These are phyloP conservation scores for Russula olivacea DNA, from an alignment of 768 basidiomycete species.

Conservation along the genomic window DNA sequence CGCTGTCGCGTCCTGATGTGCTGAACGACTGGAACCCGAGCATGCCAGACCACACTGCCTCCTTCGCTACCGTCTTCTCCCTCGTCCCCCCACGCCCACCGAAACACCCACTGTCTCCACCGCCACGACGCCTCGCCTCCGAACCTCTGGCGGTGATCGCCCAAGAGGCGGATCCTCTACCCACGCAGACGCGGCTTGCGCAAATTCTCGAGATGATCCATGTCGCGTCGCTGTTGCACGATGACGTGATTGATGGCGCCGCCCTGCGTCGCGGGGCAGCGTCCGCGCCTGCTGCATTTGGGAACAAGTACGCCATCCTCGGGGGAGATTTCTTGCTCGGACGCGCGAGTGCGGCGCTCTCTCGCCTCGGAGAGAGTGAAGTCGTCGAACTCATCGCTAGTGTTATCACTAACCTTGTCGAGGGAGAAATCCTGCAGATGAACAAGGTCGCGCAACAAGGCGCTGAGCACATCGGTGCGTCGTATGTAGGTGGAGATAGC, in stretches of 20 bases:
- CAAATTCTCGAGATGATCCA: slow-evolving; percentile 99
- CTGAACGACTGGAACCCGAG: slow-evolving; percentile 88
- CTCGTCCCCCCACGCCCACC: slow-evolving; percentile 48
- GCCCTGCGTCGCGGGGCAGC: slow-evolving; percentile 63
- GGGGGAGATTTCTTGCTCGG: slow-evolving; percentile 95
- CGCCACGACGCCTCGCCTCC: slow-evolving; percentile 29
- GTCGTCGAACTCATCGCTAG: slow-evolving; percentile 91
- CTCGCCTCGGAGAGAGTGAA: slow-evolving; percentile 78
- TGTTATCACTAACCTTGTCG: slow-evolving; percentile 93
- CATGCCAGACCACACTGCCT: slow-evolving; percentile 71
- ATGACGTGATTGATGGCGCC: slow-evolving; percentile 78
- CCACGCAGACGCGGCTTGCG: slow-evolving; percentile 86
- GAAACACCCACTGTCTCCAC: slow-evolving; percentile 33
- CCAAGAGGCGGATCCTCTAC: slow-evolving; percentile 48
- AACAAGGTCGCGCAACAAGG: slow-evolving; percentile 43
- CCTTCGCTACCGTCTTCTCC: slow-evolving; percentile 49
- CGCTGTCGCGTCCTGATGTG: slow-evolving; percentile 73
- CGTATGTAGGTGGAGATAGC: slow-evolving; percentile 39
- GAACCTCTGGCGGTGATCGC: slow-evolving; percentile 33
- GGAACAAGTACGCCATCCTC: slow-evolving; percentile 90
- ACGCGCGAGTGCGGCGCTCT: slow-evolving; percentile 80
- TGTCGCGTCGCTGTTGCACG: slow-evolving; percentile 88
- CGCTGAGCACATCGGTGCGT: slow-evolving; percentile 30
- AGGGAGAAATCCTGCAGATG: slow-evolving; percentile 89
- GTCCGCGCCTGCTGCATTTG: slow-evolving; percentile 70